Evolutionary conservation across 2,329 filamentous ascomycete species (phyloP).

Genomic region (Arthrobotrys iridis): DNA sequence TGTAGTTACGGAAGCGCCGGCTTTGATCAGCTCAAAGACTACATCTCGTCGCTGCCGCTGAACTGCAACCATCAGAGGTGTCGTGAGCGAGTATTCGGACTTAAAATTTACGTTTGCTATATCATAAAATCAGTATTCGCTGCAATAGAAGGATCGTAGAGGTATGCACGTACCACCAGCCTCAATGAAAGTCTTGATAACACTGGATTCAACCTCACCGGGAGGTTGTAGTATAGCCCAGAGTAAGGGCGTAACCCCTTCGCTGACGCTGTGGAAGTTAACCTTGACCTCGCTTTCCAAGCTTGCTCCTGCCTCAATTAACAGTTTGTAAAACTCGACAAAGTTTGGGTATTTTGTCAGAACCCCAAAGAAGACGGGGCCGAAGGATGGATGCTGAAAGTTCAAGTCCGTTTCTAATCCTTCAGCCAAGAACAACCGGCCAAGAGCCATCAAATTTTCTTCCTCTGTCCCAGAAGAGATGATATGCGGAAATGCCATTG

Average conservation of each 20-base stretch:
- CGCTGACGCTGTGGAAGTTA: conserved; percentile 41
- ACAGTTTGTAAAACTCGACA: conserved; percentile 35
- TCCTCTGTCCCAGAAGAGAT: conserved; percentile 41
- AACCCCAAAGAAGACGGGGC: conserved; percentile 36
- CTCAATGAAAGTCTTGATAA: conserved; percentile 42
- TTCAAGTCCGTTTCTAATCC: conserved; percentile 44
- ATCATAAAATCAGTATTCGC: neutral
- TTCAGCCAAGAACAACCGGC: conserved; percentile 23
- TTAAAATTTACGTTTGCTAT: conserved; percentile 52
- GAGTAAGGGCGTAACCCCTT: conserved; percentile 39
- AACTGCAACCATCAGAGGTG: conserved; percentile 48
- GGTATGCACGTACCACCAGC: conserved; percentile 29
- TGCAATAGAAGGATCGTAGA: neutral
- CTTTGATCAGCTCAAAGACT: conserved; percentile 51
- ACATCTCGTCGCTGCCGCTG: conserved; percentile 41
- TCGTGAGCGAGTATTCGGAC: conserved; percentile 42
- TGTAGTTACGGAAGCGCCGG: conserved; percentile 30
- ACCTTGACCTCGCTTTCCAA: conserved; percentile 41
- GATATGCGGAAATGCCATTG: conserved; percentile 46
- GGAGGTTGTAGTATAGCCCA: conserved; percentile 43
- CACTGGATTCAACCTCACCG: conserved; percentile 8
- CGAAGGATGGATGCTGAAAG: conserved; percentile 46
- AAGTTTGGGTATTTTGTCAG: conserved; percentile 47
- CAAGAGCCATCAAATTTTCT: conserved; percentile 29
- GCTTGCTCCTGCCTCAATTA: conserved; percentile 24